Evolutionary conservation across 2,329 filamentous ascomycete genomes (phyloP), one percentile per base, ranked within the genome.

Genomic region (Apiospora malaysiana): DNA sequence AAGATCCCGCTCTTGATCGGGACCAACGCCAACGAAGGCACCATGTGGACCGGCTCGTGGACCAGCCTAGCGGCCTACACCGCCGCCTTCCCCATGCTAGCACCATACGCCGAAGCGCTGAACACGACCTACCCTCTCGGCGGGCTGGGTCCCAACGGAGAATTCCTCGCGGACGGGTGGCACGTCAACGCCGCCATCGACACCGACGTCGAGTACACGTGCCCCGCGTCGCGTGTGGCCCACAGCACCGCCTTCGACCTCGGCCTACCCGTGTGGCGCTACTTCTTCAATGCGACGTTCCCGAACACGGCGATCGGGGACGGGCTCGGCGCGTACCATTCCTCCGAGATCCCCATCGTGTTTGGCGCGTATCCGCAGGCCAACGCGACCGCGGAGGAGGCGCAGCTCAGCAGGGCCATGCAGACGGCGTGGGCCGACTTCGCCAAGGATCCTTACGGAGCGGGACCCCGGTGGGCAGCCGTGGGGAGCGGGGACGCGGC

Each of bases 341-440:
- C 77, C 6, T 73, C 73, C 37, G 80, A 82, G 46, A 66, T 80
- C 32, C 73, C 77, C 21, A 77, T 81, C 72, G 71, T 81, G 10
- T 81, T 81, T 70, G 77, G 79, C 6, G 77, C 74, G 27, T 75
- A 75, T 10, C 69, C 72, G 18, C 68, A 68, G 10, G 72, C 77
- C 56, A 79, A 74, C 32, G 76, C 76, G 45, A 75, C 74, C 2
- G 51, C 70, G 0, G 40, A 68, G 2, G 74, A 80, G 66, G 71
- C 67, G 6, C 32, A 73, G 45, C 70, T 78, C 25, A 74, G 75
- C 10, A 45, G 32, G 8, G 72, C 74, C 47, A 79, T 81, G 76
- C 74, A 76, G 49, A 72, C 72, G 4, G 77, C 79, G 1, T 81
- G 79, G 79, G 69, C 70, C 1, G 47, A 70, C 21, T 73, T 73